Evolutionary conservation across 2,329 filamentous ascomycete genomes (phyloP), one percentile per base, ranked within the genome.

Genomic region (Volutella citrinella): DNA sequence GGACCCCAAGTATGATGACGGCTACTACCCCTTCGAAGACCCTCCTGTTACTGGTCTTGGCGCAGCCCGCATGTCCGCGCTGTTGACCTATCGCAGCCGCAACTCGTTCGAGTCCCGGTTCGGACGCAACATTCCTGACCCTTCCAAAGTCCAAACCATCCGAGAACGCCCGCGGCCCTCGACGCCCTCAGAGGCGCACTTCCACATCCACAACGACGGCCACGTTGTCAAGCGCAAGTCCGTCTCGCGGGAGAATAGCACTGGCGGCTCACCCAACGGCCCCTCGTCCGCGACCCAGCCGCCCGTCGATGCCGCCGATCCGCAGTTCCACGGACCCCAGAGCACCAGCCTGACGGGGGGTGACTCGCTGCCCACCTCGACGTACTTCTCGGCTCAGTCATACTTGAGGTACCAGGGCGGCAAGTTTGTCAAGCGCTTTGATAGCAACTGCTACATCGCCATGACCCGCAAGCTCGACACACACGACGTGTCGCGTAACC

Each of bases 401-500:
- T 98, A 98, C 63, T 77, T 98, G 26, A 85, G 93, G 14, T 98
- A 98, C 63, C 93, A 98, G 64, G 91, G 89, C 36, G 78, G 84
- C 52, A 98, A 98, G 63, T 98, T 98, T 53, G 93, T 97, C 52
- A 89, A 87, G 61, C 85, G 93, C 9, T 98, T 97, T 61, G 93
- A 98, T 63, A 87, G 89, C 54, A 98, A 98, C 62, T 98, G 93
- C 68, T 98, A 98, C 68, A 97, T 98, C 50, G 90, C 93, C 48
- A 96, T 98, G 63, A 97, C 93, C 5, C 84, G 93, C 54, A 98
- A 98, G 64, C 78, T 98, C 12, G 93, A 98, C 59, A 97, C 93
- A 0, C 93, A 98, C 62, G 93, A 98, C 59, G 80, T 98, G 17
- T 94, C 89, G 11, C 79, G 90, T 25, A 78, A 82, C 56, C 83